Percentiles rank a stretch among this genome's conserved stretches.
Evolutionary conservation across 768 basidiomycete species (phyloP).

Genomic region (Hydnum rufescens): DNA sequence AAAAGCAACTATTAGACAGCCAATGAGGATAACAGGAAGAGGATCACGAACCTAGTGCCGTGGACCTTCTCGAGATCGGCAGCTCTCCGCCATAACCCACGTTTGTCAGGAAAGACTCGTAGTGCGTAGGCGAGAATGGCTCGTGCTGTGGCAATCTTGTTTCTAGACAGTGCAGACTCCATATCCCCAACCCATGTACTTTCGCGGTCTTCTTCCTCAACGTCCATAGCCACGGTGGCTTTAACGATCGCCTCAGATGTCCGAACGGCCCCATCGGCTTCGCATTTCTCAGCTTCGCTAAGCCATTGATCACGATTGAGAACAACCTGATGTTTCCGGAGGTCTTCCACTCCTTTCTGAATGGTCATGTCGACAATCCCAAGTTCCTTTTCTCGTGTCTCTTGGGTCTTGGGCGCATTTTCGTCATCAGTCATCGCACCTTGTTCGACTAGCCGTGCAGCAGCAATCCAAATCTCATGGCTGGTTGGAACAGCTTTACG

Average conservation of each 20-base stretch:
- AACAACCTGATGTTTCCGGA: constrained; percentile 69
- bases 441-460: constrained; percentile 81
- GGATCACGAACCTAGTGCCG: constrained; percentile 44
- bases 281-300: constrained; percentile 84
- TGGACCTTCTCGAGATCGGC: constrained; percentile 87
- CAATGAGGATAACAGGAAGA: constrained; percentile 3
- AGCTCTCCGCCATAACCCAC: constrained; percentile 73
- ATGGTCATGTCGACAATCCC: constrained; percentile 76
- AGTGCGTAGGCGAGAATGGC: constrained; percentile 83
- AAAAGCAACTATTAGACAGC: constrained; percentile 1
- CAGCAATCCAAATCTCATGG: constrained; percentile 99
- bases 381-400: constrained; percentile 41
- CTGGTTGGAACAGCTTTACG: constrained; percentile 85
- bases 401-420: constrained; percentile 22
- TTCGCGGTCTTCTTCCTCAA: constrained; percentile 85
- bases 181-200: constrained; percentile 88
- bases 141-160: constrained; percentile 62
- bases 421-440: constrained; percentile 30
- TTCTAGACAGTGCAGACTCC: constrained; percentile 54
- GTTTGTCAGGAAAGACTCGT: constrained; percentile 73
- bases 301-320: constrained; percentile 89
- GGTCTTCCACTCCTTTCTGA: constrained; percentile 56
- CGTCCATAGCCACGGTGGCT: constrained; percentile 79
- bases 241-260: constrained; percentile 92
- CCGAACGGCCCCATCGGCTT: constrained; percentile 60